Evolutionary conservation across 108 stramenopile species (phyloP), one percentile per base, ranked within the genome.

Genomic region (Aurantiochytrium sp.): DNA sequence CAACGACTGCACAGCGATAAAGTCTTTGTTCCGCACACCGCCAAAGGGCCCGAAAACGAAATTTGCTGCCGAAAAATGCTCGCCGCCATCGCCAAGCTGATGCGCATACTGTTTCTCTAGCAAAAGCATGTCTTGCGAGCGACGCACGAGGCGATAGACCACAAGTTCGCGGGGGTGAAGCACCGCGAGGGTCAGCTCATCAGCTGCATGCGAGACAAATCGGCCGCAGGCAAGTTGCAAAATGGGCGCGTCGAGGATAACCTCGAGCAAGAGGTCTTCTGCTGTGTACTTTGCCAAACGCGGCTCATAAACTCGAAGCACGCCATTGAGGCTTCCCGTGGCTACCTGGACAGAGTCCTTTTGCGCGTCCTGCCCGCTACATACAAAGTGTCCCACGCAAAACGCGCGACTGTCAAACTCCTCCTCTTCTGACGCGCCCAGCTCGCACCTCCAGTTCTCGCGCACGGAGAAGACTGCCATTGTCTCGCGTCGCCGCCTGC

Each of bases 41-140:
- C 93, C 94, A 49, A 94, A 94, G 3, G 91, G 72, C 10, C 94
- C 94, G 49, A 29, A 49, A 16, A 59, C 60, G 92, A 94, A 93
- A 59, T 93, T 94, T 90, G 47, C 92, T 1, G 94, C 92, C 4
- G 94, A 93, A 89, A 94, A 94, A 89, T 94, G 94, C 64, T 92
- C 89, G 49, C 93, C 93, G 4, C 90, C 92, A 28, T 92, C 91
- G 35, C 93, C 93, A 18, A 93, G 91, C 87, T 89, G 51, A 72
- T 94, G 93, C 51, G 90, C 90, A 57, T 93, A 94, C 58, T 58
- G 87, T 51, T 91, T 90, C 19, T 87, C 71, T 16, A 94, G 87
- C 44, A 72, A 89, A 60, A 83, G 58, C 83, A 90, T 60, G 58
- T 88, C 89, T n/a, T 43, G 89, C 4, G 91, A 91, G 29, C 73